phyloP scores from a whole-genome alignment of 441 rosid genomes.

The Breynia disticha region DNA sequence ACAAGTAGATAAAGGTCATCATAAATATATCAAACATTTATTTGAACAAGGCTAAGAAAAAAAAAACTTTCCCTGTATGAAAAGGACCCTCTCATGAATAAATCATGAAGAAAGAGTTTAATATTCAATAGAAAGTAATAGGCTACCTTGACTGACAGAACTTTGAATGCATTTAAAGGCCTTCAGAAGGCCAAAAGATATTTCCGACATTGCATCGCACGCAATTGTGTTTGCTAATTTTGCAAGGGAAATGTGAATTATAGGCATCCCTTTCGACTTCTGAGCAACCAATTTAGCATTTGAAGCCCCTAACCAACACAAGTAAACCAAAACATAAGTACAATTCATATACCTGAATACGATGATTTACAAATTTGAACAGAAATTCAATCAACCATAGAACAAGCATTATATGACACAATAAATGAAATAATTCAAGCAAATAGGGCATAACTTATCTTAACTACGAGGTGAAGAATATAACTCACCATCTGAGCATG shows the following conservation, averaged over 20 bases:
- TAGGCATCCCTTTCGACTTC: constrained; percentile 85
- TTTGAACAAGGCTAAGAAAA: too few relatives aligned
- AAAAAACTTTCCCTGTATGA: too few relatives aligned
- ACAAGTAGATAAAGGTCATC: too few relatives aligned
- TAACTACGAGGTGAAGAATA: neutral
- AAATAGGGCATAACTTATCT: too few relatives aligned
- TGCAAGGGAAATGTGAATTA: constrained; percentile 40
- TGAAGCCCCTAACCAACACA: constrained; percentile 24
- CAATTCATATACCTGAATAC: neutral
- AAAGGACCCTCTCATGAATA: too few relatives aligned
- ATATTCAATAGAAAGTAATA: neutral
- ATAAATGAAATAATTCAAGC: too few relatives aligned
- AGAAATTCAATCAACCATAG: too few relatives aligned
- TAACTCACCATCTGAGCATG: constrained; percentile 30
- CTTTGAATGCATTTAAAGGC: constrained; percentile 34
- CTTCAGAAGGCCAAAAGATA: constrained; percentile 51
- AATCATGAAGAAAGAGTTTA: too few relatives aligned
- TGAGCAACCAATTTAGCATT: constrained; percentile 62
- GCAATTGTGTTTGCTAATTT: constrained; percentile 47
- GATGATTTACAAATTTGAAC: neutral
- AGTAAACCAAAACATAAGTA: neutral
- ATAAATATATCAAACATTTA: too few relatives aligned
- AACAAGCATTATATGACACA: too few relatives aligned
- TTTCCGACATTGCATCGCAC: constrained; percentile 43
- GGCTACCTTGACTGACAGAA: constrained; percentile 35